Base-by-base conservation (phyloP, 495 filamentous ascomycete species). In the Beverwykella pulmonaria region DNA sequence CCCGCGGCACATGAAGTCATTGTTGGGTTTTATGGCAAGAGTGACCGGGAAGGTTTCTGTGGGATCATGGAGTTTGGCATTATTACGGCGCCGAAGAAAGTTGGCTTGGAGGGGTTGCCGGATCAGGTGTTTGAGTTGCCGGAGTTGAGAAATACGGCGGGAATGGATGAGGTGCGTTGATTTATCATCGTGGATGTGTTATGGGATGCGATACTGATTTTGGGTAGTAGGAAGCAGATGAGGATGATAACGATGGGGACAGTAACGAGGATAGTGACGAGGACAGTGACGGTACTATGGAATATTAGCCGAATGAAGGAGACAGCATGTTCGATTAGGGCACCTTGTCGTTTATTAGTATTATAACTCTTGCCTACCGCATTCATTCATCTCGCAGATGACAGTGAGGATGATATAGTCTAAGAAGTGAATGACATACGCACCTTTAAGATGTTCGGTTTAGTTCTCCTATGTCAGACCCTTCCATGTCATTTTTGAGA, bases 1-100 rank as follows among this genome's bases (percentile, higher is more conserved):
- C 76, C 78, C 17, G 68, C 26, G 19, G 27, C 53, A 7, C 56
- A 59, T 48, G 72, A 81, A 46, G 68, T 70, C 4, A 77, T 81
- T 67, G 73, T 81, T 29, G 79, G 79, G 1, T 81, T 81, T 63
- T 78, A 72, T 48, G 79, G 79, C 15, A 67, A 71, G 55, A 81
- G 75, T 52, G 65, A 61, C 3, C 61, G 61, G 6, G 70, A 59
- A 23, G 71, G 72, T 0, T 70, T 65, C 26, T 39, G 15, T 39
- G 61, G 61, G 5, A 48, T 65, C 1, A 19, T 68, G 6, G 61
- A 75, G 44, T 81, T 81, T 63, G 79, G 78, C 5, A 81, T 81
- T 47, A 67, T 81, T 41, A 78, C 79, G 2, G 78, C 76, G 5
- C 76, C 76, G 1, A 75, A 71, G 59, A 68, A 64, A 34, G 68